A percentile compares a stretch with the other conserved stretches of the same genome.
These are phyloP conservation scores for Camelina hispida DNA, from an alignment of 345 rosid species.

Conservation along the genomic window DNA sequence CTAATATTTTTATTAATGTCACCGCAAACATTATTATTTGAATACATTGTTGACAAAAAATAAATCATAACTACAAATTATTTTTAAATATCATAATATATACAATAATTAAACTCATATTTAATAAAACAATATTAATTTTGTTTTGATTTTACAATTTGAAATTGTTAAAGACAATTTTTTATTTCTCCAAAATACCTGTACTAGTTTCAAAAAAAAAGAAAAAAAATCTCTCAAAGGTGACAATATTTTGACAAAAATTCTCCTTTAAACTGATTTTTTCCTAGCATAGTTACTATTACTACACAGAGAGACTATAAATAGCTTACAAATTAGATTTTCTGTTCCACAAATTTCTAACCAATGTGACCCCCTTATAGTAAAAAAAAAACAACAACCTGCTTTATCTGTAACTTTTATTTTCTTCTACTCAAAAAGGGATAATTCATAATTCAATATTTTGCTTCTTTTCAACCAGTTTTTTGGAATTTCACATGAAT, in stretches of 20 bases:
- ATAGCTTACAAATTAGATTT: constrained; percentile 26
- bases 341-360: constrained; percentile 39
- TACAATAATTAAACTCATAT: no score
- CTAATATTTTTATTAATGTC: no score
- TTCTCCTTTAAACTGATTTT: neutral
- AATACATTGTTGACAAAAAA: no score
- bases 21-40: no score
- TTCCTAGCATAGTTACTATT: constrained; percentile 18
- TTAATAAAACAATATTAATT: no score
- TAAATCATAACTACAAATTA: no score
- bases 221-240: neutral
- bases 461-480: neutral
- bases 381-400: constrained; percentile 31
- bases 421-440: neutral
- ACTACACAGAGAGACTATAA: constrained; percentile 25
- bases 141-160: no score
- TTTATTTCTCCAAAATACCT: neutral
- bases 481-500: constrained; percentile 1
- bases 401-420: constrained; percentile 9
- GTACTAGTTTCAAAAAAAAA: no score
- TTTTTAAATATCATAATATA: no score
- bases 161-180: neutral
- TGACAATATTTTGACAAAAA: constrained; percentile 7
- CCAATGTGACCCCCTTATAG: constrained; percentile 31
- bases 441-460: constrained; percentile 21